phyloP scores from a whole-genome alignment of 441 rosid genomes.

The Arabidopsis hybrid region DNA sequence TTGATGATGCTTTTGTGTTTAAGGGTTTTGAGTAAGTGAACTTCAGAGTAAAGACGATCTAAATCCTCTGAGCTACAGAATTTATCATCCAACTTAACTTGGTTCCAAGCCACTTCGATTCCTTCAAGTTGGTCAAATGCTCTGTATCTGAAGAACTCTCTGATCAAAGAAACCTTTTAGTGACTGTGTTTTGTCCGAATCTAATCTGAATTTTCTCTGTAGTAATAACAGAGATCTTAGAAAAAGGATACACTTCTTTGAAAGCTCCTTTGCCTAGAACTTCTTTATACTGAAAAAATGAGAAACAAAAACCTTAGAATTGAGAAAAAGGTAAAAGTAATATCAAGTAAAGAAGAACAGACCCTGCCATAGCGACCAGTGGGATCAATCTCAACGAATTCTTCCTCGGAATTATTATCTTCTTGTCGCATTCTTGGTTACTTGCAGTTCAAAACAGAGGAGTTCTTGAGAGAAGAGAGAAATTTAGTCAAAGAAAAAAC shows the following conservation, averaged over 20 bases:
- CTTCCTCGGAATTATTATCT: slow-evolving; percentile 66
- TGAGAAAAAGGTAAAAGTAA: not conserved
- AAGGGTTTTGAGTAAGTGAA: slow-evolving; percentile 71
- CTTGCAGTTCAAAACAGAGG: slow-evolving; percentile 26
- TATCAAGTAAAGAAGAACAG: slow-evolving; percentile 30
- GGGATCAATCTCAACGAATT: slow-evolving; percentile 92
- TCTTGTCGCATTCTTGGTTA: slow-evolving; percentile 49
- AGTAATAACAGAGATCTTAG: not conserved
- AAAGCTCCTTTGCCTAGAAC: slow-evolving; percentile 78
- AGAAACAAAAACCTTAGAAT: slow-evolving; percentile 20
- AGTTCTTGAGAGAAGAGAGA: slow-evolving; percentile 13
- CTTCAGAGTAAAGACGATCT: slow-evolving; percentile 73
- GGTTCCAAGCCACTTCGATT: slow-evolving; percentile 82
- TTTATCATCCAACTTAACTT: slow-evolving; percentile 59
- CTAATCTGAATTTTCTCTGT: not conserved
- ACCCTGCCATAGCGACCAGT: slow-evolving; percentile 96
- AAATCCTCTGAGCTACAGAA: slow-evolving; percentile 60
- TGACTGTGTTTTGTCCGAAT: no score
- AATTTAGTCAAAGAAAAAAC: slow-evolving; percentile 8
- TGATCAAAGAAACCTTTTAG: slow-evolving; percentile 20
- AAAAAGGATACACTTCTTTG: slow-evolving; percentile 78
- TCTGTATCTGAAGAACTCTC: slow-evolving; percentile 54
- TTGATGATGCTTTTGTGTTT: slow-evolving; percentile 78
- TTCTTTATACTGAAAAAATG: slow-evolving; percentile 61
- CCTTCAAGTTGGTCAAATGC: slow-evolving; percentile 78